Percentiles rank a stretch among this genome's conserved stretches.
phyloP scores from a whole-genome alignment of 1,139 yeast genomes.

The Zygosaccharomyces pseudobailii region DNA sequence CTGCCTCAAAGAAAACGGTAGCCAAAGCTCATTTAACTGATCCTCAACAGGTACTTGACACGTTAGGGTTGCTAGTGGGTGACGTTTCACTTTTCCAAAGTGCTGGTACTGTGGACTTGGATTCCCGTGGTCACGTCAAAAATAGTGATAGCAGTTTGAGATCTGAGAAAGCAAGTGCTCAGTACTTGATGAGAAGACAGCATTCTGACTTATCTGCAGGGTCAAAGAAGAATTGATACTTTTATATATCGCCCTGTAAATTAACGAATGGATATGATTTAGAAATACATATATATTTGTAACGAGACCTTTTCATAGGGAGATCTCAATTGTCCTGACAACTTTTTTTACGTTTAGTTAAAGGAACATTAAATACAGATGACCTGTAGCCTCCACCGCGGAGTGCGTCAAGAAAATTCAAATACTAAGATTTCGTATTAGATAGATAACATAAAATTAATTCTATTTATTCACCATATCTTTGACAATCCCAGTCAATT shows the following conservation, averaged over 20 bases:
- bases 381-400: too few relatives aligned
- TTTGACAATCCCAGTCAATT: conserved; percentile 20
- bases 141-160: conserved; percentile 37
- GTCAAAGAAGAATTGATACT: neutral
- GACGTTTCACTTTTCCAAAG: conserved; percentile 70
- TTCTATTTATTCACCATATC: conserved; percentile 1
- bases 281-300: neutral
- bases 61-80: conserved; percentile 75
- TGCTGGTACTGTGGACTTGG: conserved; percentile 68
- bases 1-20: conserved; percentile 81
- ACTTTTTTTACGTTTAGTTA: neutral
- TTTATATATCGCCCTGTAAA: neutral
- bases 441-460: neutral
- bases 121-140: conserved; percentile 63
- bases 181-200: conserved; percentile 29
- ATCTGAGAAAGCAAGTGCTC: conserved; percentile 30
- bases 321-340: too few relatives aligned
- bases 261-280: neutral
- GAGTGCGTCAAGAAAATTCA: too few relatives aligned
- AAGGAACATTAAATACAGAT: too few relatives aligned
- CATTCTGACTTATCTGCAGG: conserved; percentile 3
- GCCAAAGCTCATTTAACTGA: conserved; percentile 87
- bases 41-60: conserved; percentile 80
- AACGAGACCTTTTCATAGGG: neutral
- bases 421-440: neutral